Evolutionary conservation across 441 rosid species (phyloP).

Genomic region (Rhodomyrtus psidioides): DNA sequence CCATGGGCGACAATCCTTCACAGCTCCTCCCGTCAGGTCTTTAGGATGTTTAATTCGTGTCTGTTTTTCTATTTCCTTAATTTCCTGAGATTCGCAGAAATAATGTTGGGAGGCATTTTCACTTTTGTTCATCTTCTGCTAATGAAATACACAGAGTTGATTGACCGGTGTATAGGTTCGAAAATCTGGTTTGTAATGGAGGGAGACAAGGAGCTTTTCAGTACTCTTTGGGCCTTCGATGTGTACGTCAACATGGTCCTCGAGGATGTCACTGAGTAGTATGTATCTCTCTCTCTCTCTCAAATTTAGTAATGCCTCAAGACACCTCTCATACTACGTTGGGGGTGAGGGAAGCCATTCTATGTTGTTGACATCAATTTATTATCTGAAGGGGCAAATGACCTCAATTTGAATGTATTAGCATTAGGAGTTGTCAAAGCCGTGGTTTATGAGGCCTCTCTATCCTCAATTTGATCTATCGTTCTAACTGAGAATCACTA

Average conservation of each 20-base stretch:
- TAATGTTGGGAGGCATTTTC: background rate
- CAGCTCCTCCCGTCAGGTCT: constrained; percentile 85
- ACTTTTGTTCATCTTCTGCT: background rate
- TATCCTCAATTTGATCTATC: background rate
- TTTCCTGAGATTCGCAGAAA: background rate
- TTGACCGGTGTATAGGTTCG: constrained; percentile 86
- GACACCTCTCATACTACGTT: background rate
- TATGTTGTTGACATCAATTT: background rate
- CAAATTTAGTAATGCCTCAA: background rate
- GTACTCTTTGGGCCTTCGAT: constrained; percentile 81
- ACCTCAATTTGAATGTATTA: background rate
- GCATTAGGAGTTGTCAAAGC: background rate
- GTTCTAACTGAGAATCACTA: background rate
- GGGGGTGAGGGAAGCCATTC: background rate
- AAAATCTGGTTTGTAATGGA: constrained; percentile 97
- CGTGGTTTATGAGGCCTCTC: background rate
- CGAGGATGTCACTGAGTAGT: constrained; percentile 57
- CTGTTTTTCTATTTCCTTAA: background rate
- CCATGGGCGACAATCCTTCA: constrained; percentile 88
- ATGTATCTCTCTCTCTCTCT: background rate
- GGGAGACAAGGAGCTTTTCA: constrained; percentile 98
- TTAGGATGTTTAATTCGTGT: no score
- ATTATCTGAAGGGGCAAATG: background rate
- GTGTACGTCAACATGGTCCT: constrained; percentile 97
- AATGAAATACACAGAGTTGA: constrained; percentile 54